Base-by-base conservation (phyloP, 768 basidiomycete species). In the Boletus sp. region DNA sequence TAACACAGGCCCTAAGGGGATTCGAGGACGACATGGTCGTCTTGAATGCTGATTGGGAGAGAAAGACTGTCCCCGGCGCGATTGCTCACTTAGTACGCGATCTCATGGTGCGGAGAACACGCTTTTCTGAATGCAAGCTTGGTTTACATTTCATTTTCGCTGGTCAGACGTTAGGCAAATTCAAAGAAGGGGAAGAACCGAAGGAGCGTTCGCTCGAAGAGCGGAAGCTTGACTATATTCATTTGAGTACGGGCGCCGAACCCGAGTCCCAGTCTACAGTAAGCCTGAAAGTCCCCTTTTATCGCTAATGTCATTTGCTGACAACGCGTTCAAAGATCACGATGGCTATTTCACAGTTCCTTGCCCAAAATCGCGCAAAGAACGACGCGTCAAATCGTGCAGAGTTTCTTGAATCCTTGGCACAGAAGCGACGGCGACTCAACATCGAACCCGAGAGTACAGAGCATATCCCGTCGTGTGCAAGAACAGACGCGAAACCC, bases 311-410 rank as follows among this genome's bases (percentile, higher is more conserved):
- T 50, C 17, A 37, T 41, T 44, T 33, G 51, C 61, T 44, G 45
- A 47, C 67, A 51, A 29, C 53, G 49, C 56, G 46, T 46, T 24
- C 15, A 1, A 61, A 89, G 91, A 76, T 85, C 33, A 91, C 80
- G 56, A 87, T 82, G 68, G 82, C 83, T 7, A 86, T 93, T 32
- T 89, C 91, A 3, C 68, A 75, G 44, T 87, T 92, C 54, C 80
- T 93, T 1, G 87, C 89, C 0, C 76, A 78, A 48, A 91, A 85
- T 50, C 80, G 88, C 7, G 83, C 85, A 1, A 82, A 84, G 44
- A 91, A 89, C 61, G 85, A 90, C 64, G 80, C 80, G 37, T 92
- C 90, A 10, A 93, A 93, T 64, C 83, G 86, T 29, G 74, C 80
- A 8, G 90, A 93, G 63, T 93, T 92, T 65, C 74, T 92, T 1